Evolutionary conservation across 805 yeast species (phyloP), one percentile per base, ranked within the genome.

Genomic region (Candida awuae): DNA sequence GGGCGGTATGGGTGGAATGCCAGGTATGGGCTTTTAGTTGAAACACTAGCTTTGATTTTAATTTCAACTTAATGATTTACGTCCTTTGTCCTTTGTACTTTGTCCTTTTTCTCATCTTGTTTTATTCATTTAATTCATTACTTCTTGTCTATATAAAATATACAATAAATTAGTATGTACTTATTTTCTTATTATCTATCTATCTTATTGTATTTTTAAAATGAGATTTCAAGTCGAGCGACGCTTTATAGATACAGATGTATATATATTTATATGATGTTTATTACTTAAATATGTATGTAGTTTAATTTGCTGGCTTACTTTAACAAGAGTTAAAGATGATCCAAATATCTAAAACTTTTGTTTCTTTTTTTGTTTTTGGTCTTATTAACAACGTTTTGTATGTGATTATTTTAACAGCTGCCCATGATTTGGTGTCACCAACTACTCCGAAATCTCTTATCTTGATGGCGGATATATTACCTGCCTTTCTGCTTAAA

Each of bases 351-450:
- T 33, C 34, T 3, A 34, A 15, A 8, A 35, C 29, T 3, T 48
- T 42, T 22, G 19, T 37, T 2, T 32, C 83, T 10, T 88, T 88
- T 56, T 80, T 90, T 77, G 52, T 79, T 1, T 85, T 88, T 58
- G 98, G 97, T 0, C 70, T 90, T 9, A 65, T 87, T 27, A 90
- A 90, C 61, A 90, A 90, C 56, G 80, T 90, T 9, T 71, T 90
- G 1, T 90, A 88, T 61, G 97, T 90, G 23, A 90, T 90, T 13
- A 88, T 90, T 29, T 65, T 90, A 12, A 78, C 94, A 0, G 95
- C 97, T 0, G 97, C 97, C 2, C 75, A 85, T 23, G 98, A 90
- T 55, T 65, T 90, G 12, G 96, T 88, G 1, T 95, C 96, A 1
- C 74, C 85, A 1, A 50, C 67, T 6, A 72, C 82, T 0, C 97